These are phyloP conservation scores for Macrolepiota dolichaula DNA, from an alignment of 768 basidiomycete species.

Conservation along the genomic window DNA sequence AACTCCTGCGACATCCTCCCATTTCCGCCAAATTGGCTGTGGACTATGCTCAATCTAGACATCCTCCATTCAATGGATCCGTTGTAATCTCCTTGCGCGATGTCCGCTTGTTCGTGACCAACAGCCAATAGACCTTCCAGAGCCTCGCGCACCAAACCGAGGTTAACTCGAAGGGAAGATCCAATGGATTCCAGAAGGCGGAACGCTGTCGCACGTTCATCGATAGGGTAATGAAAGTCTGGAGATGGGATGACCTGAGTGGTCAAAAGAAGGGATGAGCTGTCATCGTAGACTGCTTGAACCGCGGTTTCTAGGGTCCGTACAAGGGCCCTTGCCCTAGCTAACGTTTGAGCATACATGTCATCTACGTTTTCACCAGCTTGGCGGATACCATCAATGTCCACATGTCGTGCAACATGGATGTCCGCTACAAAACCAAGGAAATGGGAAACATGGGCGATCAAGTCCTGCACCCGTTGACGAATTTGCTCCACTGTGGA, in stretches of 20 bases:
- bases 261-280: conserved; percentile 53
- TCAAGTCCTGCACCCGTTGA: conserved; percentile 42
- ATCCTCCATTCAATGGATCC: conserved; percentile 77
- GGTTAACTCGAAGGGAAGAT: conserved; percentile 53
- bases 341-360: conserved; percentile 61
- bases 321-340: conserved; percentile 63
- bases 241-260: conserved; percentile 50
- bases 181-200: conserved; percentile 49
- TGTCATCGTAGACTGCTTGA: conserved; percentile 76
- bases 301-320: conserved; percentile 66
- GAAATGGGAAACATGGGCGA: conserved; percentile 56
- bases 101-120: conserved; percentile 69
- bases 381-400: conserved; percentile 70
- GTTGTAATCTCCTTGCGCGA: conserved; percentile 67
- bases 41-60: conserved; percentile 64
- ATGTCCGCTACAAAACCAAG: conserved; percentile 62
- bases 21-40: conserved; percentile 42
- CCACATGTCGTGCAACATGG: conserved; percentile 78
- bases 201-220: conserved; percentile 30
- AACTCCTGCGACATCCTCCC: conserved; percentile 32
- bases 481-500: conserved; percentile 39
- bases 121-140: conserved; percentile 60
- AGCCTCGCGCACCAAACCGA: conserved; percentile 51
- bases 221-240: conserved; percentile 26
- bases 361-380: conserved; percentile 44